Conservation (phyloP, 257 asterid species). For the Plectranthus barbatus region DNA sequence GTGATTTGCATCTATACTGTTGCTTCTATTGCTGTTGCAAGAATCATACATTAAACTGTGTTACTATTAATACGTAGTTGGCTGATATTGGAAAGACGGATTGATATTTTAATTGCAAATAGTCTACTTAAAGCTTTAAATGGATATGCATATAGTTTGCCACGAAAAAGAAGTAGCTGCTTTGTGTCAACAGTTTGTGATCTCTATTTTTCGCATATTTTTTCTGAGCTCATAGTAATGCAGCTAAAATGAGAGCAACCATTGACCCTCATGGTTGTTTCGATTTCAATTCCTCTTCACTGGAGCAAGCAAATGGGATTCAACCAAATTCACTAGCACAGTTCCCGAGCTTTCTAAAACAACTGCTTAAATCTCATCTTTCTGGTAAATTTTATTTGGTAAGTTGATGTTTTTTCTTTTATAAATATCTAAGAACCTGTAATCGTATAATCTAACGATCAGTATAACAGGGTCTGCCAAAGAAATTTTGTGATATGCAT, state of each 20-base stretch:
- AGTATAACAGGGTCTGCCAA: slow-evolving; percentile 42
- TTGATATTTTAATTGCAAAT: background rate
- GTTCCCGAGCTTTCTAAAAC: slow-evolving; percentile 42
- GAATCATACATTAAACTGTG: background rate
- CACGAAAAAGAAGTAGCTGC: background rate
- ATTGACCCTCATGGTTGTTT: slow-evolving; percentile 8
- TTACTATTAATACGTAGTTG: background rate
- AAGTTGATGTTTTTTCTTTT: slow-evolving; percentile 14
- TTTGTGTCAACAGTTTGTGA: background rate
- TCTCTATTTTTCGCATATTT: slow-evolving; percentile 4
- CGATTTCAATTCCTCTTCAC: slow-evolving; percentile 19
- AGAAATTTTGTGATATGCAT: slow-evolving; percentile 35
- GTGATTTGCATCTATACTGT: background rate
- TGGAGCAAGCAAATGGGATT: slow-evolving; percentile 26
- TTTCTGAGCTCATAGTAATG: slow-evolving; percentile 18
- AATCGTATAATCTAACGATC: background rate
- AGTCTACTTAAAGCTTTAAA: background rate
- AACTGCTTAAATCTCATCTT: slow-evolving; percentile 50
- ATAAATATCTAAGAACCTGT: background rate
- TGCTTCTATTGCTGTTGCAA: background rate
- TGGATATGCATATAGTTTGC: background rate
- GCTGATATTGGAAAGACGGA: background rate
- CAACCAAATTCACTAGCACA: slow-evolving; percentile 24
- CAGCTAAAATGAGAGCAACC: slow-evolving; percentile 7
- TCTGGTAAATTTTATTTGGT: slow-evolving; percentile 59